A percentile compares a stretch with the other conserved stretches of the same genome.
Evolutionary conservation across 108 stramenopile genomes (phyloP).

Genomic region (Pseudonitzschia delicatissima): DNA sequence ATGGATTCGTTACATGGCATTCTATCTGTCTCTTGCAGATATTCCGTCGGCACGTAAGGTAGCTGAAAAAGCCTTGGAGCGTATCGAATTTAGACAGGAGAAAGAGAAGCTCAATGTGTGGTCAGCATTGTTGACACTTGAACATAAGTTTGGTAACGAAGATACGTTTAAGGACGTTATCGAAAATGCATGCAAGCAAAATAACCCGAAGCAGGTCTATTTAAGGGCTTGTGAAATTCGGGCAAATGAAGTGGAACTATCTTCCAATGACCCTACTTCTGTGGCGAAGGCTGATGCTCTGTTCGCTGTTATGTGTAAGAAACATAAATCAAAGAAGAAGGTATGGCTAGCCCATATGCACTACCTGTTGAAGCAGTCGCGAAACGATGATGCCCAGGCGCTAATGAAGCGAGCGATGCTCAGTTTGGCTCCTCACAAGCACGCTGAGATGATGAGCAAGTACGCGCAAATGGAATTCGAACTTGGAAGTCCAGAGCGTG

Average conservation of each 20-base stretch:
- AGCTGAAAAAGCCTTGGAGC: slow-evolving; percentile 84
- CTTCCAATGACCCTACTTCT: slow-evolving; percentile 31
- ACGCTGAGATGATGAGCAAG: slow-evolving; percentile 84
- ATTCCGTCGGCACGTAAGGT: slow-evolving; percentile 87
- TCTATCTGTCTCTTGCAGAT: slow-evolving; percentile 89
- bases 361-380: slow-evolving; percentile 63
- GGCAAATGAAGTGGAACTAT: slow-evolving; percentile 60
- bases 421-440: slow-evolving; percentile 87
- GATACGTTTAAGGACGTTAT: slow-evolving; percentile 66
- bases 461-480: slow-evolving; percentile 94
- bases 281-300: slow-evolving; percentile 62
- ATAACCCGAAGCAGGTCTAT: slow-evolving; percentile 90
- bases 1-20: slow-evolving; percentile 98
- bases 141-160: slow-evolving; percentile 86
- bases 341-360: slow-evolving; percentile 89
- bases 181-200: slow-evolving; percentile 84
- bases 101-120: slow-evolving; percentile 93
- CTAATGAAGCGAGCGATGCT: slow-evolving; percentile 82
- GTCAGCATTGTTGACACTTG: slow-evolving; percentile 92
- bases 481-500: slow-evolving; percentile 83
- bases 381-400: slow-evolving; percentile 81
- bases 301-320: slow-evolving; percentile 84
- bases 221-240: slow-evolving; percentile 85
- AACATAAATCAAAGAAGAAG: slow-evolving; percentile 86
- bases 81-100: slow-evolving; percentile 91